phyloP scores from a whole-genome alignment of 2,329 filamentous ascomycete genomes.

The Alternaria viburni region DNA sequence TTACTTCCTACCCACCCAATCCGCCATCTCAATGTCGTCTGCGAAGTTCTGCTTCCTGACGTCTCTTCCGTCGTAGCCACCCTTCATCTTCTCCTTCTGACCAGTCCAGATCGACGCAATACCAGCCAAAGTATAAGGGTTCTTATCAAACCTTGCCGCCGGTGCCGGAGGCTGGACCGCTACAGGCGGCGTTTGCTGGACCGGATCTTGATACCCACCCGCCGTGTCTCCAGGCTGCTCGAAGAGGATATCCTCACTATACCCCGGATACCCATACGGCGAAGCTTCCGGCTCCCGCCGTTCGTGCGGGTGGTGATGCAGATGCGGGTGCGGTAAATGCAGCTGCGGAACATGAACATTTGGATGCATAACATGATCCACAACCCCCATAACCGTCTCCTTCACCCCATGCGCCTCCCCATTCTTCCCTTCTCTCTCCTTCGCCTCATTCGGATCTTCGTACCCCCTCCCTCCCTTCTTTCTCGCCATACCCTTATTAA shows the following conservation, averaged over 20 bases:
- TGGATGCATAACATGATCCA: not conserved
- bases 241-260: not conserved
- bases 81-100: not conserved
- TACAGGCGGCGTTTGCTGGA: not conserved
- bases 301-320: not conserved
- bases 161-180: not conserved
- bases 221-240: not conserved
- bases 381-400: not conserved
- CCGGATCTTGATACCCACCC: not conserved
- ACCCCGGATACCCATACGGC: not conserved
- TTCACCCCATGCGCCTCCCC: not conserved
- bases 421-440: not conserved
- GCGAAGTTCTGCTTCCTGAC: not conserved
- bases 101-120: conserved; percentile 6
- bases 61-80: conserved; percentile 1
- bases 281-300: not conserved
- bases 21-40: not conserved
- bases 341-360: not conserved
- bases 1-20: not conserved
- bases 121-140: conserved; percentile 2
- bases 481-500: not conserved
- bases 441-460: not conserved
- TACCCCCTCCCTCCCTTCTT: conserved; percentile 10
- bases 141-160: not conserved
- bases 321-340: not conserved